These are phyloP conservation scores for Sporothrix phasma DNA, from an alignment of 2,329 filamentous ascomycete species.

Conservation along the genomic window DNA sequence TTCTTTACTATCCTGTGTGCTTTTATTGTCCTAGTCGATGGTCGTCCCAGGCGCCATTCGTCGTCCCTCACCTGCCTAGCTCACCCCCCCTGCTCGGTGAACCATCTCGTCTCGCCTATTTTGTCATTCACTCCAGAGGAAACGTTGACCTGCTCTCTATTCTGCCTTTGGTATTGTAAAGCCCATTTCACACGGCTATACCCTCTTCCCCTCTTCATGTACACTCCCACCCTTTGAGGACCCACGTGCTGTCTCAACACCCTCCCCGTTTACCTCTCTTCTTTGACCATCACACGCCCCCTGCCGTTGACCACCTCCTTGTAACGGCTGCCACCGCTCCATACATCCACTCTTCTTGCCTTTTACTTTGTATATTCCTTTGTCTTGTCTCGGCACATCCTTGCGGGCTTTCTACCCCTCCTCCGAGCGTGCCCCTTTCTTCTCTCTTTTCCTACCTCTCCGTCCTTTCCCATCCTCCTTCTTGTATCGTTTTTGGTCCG, in stretches of 20 bases:
- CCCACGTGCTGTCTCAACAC: slow-evolving; percentile 10
- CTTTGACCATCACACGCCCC: slow-evolving; percentile 6
- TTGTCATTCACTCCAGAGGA: neutral
- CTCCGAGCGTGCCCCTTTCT: neutral
- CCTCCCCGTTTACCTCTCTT: slow-evolving; percentile 6
- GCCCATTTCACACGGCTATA: neutral
- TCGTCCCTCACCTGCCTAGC: neutral
- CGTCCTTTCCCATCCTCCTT: slow-evolving; percentile 9
- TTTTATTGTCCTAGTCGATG: neutral
- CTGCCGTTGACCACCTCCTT: slow-evolving; percentile 21
- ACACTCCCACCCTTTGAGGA: slow-evolving; percentile 8
- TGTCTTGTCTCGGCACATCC: neutral
- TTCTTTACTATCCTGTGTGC: neutral
- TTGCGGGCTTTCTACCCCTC: neutral
- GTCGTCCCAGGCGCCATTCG: too few species aligned
- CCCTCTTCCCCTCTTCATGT: slow-evolving; percentile 7
- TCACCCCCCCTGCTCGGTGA: neutral
- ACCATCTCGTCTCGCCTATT: neutral
- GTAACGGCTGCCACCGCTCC: neutral
- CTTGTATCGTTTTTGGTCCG: neutral
- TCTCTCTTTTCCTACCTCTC: neutral
- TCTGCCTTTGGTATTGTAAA: neutral
- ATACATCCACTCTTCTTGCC: neutral
- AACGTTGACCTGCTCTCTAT: neutral
- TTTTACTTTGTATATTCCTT: neutral